Conservation (phyloP, 1,284 basidiomycete species). For the Retiboletus flavoniger region DNA sequence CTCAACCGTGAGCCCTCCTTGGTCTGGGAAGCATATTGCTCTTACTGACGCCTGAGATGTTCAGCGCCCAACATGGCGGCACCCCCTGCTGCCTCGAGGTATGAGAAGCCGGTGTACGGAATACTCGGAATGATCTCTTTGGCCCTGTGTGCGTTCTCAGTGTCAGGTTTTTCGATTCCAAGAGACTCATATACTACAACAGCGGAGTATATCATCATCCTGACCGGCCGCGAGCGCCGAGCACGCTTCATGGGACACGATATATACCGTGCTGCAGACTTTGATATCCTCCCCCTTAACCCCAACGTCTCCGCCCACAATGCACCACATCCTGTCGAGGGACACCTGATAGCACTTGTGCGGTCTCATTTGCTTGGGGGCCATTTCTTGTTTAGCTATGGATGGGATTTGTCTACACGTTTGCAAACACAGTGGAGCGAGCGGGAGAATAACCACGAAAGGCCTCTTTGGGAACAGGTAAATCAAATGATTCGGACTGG, state of each 20-base stretch:
- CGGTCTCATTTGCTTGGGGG: conserved; percentile 82
- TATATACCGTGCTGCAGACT: conserved; percentile 88
- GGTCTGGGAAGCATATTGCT: neutral
- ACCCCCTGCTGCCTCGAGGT: conserved; percentile 55
- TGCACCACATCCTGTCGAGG: conserved; percentile 82
- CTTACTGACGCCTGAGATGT: conserved; percentile 7
- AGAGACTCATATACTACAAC: conserved; percentile 6
- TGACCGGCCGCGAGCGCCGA: conserved; percentile 81
- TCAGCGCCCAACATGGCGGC: conserved; percentile 55
- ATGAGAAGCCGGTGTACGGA: conserved; percentile 71
- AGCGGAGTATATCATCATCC: conserved; percentile 93
- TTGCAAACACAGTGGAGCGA: conserved; percentile 80
- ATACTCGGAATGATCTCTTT: conserved; percentile 86
- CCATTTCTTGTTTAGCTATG: conserved; percentile 88
- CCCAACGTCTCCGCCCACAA: conserved; percentile 64
- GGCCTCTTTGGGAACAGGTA: conserved; percentile 74
- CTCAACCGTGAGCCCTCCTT: conserved; percentile 55
- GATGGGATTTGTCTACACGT: conserved; percentile 86
- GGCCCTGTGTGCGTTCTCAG: conserved; percentile 67
- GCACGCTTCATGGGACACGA: conserved; percentile 83
- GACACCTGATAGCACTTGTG: conserved; percentile 83
- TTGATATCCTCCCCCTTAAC: conserved; percentile 86
- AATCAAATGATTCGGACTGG: conserved; percentile 24
- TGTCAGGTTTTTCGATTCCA: conserved; percentile 1
- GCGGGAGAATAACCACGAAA: conserved; percentile 49